phyloP scores from a whole-genome alignment of 1,284 basidiomycete genomes.

The Sporisorium scitamineum region DNA sequence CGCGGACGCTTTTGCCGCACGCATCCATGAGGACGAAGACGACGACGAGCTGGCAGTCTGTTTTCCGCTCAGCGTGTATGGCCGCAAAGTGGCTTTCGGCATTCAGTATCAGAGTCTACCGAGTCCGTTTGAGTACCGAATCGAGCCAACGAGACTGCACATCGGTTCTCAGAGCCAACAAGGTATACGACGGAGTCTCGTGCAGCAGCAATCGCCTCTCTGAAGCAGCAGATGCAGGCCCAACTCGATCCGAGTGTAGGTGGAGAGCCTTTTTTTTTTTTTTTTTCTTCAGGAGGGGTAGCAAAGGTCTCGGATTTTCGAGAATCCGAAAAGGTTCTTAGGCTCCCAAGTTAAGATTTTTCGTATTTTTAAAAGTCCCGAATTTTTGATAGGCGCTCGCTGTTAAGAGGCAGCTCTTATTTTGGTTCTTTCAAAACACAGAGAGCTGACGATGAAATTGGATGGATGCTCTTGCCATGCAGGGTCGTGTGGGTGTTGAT shows the following conservation, averaged over 20 bases:
- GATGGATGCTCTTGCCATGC: not conserved
- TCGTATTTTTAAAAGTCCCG: too few relatives aligned
- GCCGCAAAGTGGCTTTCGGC: not conserved
- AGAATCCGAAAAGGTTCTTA: too few relatives aligned
- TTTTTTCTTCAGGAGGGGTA: too few relatives aligned
- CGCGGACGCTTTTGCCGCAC: not conserved
- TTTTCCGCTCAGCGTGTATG: not conserved
- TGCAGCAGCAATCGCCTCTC: not conserved
- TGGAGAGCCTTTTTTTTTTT: slow-evolving; percentile 2
- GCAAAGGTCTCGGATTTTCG: too few relatives aligned
- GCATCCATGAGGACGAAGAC: not conserved
- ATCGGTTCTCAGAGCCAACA: not conserved
- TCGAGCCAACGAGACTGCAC: not conserved
- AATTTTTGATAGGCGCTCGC: too few relatives aligned
- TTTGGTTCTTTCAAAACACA: not conserved
- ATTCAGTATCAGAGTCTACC: not conserved
- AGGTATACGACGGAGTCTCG: not conserved
- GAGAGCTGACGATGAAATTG: not conserved
- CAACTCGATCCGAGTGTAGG: slow-evolving; percentile 4
- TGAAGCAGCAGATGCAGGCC: not conserved
- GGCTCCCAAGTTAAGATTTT: too few relatives aligned
- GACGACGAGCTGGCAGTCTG: not conserved
- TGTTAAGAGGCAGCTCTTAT: not conserved
- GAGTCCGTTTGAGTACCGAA: not conserved
- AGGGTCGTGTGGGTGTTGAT: not conserved